Evolutionary conservation across 1,139 yeast genomes (phyloP), one percentile per base, ranked within the genome.

Genomic region (Lodderomyces orthopsilosis): DNA sequence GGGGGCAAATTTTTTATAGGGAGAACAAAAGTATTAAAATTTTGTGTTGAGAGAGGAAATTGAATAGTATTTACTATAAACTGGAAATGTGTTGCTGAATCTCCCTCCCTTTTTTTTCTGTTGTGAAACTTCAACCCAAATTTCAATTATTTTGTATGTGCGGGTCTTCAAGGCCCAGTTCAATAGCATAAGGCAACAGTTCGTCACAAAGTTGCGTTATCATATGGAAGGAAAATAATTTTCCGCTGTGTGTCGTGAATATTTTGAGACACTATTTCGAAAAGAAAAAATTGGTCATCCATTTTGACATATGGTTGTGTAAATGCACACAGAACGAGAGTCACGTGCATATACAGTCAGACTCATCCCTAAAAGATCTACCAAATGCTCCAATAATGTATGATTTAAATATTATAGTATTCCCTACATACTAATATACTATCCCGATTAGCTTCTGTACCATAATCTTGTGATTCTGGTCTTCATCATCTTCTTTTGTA

Each of bases 401-500:
- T 21, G 23, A 21, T 30, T 30, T 30, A 15, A 17, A 30, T 30
- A 17, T n/a, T 13, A 13, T 30, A 7, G 19, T 30, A 30, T 30
- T 30, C 4, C 17, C 34, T 30, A 30, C n/a, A 30, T 30, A 30
- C 34, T 30, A 8, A 8, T 30, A 30, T 19, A 30, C 19, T 7
- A 19, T 15, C 19, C 19, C 15, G n/a, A 12, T 30, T 67, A 81
- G 66, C 77, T 79, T 71, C 93, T 80, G 75, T 86, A 86, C 95
- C 95, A 86, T 76, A 86, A 76, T 65, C 95, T 77, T 50, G 93
- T 85, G 54, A 85, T 80, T 66, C 83, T 82, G 50, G 85, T 83
- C 62, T 78, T 78, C 79, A 87, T 79, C 90, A 86, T 87, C 76
- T 87, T 88, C 82, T 85, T 85, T 66, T 87, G 95, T 58, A 88